Evolutionary conservation across 2,329 filamentous ascomycete species (phyloP), one percentile per base, ranked within the genome.

Genomic region (Fusarium napiforme): DNA sequence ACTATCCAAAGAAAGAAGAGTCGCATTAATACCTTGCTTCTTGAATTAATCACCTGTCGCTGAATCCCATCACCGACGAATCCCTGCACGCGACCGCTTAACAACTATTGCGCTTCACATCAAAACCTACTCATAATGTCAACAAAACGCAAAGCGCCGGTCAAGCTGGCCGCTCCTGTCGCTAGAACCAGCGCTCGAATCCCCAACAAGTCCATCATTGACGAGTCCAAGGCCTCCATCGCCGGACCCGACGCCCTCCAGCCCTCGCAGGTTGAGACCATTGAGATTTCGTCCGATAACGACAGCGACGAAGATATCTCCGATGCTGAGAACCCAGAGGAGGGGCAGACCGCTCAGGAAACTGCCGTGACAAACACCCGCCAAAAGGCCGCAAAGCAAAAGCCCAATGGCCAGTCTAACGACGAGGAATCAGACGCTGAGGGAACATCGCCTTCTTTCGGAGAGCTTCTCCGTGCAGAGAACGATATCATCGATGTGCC

Each of bases 401-500:
- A 69, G 43, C 45, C 71, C 70, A 81, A 81, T 66, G 79, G 78
- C 60, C 72, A 77, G 43, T 74, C 65, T 23, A 45, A 69, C n/a
- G 75, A 77, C 15, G 75, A 79, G 9, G 81, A 79, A 37, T 85
- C 85, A 39, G 86, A 88, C 65, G 84, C 83, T 49, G 86, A 89
- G 62, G 83, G 83, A 10, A 82, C 84, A 23, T 85, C 84, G 36
- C 93, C 94, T 7, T 93, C 94, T 1, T 97, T 98, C 81, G 96
- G 95, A 77, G 96, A 98, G 80, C 89, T 97, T 50, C 87, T 97
- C 46, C 92, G 91, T 75, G 90, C 91, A 64, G 87, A 91, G 63
- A 88, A 90, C 66, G 91, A 93, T 72, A 89, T 92, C 56, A 92
- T 97, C 77, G 93, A 97, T 75, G 93, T 97, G 11, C 84, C 91